Conservation (phyloP, 495 filamentous ascomycete species). For the Geoglossum glabrum region DNA sequence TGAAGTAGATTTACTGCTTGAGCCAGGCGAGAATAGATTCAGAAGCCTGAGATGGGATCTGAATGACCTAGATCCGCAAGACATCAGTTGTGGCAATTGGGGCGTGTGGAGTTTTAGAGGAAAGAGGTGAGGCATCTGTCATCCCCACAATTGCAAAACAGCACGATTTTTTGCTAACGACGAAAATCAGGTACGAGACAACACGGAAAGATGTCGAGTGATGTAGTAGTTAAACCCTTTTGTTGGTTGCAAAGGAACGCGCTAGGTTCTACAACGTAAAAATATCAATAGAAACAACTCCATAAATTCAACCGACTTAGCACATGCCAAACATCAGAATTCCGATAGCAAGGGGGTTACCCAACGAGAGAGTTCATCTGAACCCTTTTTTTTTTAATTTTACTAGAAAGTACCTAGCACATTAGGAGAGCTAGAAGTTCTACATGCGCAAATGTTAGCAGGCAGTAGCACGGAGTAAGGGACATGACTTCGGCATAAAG, state of each 20-base stretch:
- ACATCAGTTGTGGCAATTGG: slow-evolving; percentile 91
- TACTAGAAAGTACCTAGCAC: no score
- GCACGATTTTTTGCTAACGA: neutral
- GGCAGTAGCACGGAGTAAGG: no score
- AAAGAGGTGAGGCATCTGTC: slow-evolving; percentile 52
- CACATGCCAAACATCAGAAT: no score
- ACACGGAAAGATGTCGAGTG: slow-evolving; percentile 28
- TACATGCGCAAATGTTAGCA: no score
- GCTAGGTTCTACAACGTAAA: neutral
- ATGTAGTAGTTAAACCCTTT: neutral
- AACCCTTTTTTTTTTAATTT: no score
- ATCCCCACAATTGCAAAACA: slow-evolving; percentile 13
- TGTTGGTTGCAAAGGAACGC: neutral
- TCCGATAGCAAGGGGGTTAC: no score
- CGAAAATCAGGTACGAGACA: slow-evolving; percentile 34
- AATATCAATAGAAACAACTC: neutral
- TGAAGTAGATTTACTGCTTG: slow-evolving; percentile 78
- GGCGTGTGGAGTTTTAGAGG: slow-evolving; percentile 91
- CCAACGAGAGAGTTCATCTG: no score
- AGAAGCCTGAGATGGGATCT: slow-evolving; percentile 91
- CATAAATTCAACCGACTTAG: no score
- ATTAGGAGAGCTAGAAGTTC: no score
- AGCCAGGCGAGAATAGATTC: slow-evolving; percentile 87
- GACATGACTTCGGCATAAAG: no score
- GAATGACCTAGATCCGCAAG: slow-evolving; percentile 86